Percentiles rank a stretch among this genome's conserved stretches.
These are phyloP conservation scores for Lentithecium fluviatile DNA, from an alignment of 495 filamentous ascomycete species.

Conservation along the genomic window DNA sequence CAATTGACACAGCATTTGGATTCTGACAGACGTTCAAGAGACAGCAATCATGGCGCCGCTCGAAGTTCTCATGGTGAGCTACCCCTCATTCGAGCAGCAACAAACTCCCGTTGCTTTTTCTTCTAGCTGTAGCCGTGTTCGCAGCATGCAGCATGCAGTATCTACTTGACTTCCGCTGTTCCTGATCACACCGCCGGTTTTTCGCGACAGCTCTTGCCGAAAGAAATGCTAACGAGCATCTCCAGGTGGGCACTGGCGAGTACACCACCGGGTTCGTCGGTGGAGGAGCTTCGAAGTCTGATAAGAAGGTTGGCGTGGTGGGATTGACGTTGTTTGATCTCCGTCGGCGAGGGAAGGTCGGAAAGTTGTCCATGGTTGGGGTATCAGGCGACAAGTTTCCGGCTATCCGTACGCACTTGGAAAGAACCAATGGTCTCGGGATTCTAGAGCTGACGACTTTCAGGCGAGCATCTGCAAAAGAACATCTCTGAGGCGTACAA, in stretches of 20 bases:
- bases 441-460: constrained; percentile 6
- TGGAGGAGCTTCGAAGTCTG: constrained; percentile 35
- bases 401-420: constrained; percentile 68
- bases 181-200: constrained; percentile 27
- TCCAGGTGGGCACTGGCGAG: constrained; percentile 82
- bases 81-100: background rate
- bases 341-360: constrained; percentile 82
- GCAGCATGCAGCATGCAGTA: constrained; percentile 4
- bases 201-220: constrained; percentile 29
- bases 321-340: constrained; percentile 89
- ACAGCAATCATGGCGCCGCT: constrained; percentile 63
- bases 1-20: no score
- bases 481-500: constrained; percentile 91
- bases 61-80: constrained; percentile 79
- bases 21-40: no score
- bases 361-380: constrained; percentile 83
- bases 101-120: constrained; percentile 13
- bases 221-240: constrained; percentile 16
- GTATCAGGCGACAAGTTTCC: constrained; percentile 85
- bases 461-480: constrained; percentile 79
- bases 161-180: constrained; percentile 7
- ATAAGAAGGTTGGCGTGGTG: constrained; percentile 79
- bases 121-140: background rate
- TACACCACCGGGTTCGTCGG: constrained; percentile 68
- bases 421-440: background rate